A percentile compares a stretch with the other conserved stretches of the same genome.
Evolutionary conservation across 148 eudicot species (phyloP).

Genomic region (Amaranthus palmeri): DNA sequence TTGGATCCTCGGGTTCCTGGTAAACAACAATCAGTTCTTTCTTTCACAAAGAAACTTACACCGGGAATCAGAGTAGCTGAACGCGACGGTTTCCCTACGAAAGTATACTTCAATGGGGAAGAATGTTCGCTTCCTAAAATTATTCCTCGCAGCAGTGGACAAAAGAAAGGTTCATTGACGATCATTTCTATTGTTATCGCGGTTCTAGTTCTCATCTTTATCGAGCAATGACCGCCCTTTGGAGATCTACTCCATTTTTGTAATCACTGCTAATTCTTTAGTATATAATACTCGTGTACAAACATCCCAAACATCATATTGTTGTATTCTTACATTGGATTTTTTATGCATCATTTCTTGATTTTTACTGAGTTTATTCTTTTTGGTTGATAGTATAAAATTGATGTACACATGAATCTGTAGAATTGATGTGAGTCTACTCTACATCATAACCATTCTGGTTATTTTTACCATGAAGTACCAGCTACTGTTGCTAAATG

Average conservation of each 20-base stretch:
- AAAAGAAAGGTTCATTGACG: constrained; percentile 17
- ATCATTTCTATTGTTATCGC: constrained; percentile 31
- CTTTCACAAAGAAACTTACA: constrained; percentile 50
- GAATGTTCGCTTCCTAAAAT: constrained; percentile 63
- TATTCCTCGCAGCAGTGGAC: constrained; percentile 41
- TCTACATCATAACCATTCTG: too few species aligned
- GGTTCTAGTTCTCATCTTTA: constrained; percentile 30
- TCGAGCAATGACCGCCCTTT: constrained; percentile 24
- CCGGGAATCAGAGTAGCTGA: constrained; percentile 41
- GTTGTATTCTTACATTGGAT: neutral
- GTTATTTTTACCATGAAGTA: too few species aligned
- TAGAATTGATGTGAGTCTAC: too few species aligned
- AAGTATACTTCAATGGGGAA: constrained; percentile 67
- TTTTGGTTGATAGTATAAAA: neutral
- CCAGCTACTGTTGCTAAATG: too few species aligned
- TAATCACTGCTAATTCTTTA: constrained; percentile 25
- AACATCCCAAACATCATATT: constrained; percentile 12
- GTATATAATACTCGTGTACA: constrained; percentile 24
- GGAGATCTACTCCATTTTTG: constrained; percentile 13
- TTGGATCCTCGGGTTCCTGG: constrained; percentile 67
- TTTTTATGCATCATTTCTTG: neutral
- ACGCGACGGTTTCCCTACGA: constrained; percentile 64
- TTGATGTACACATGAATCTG: too few species aligned
- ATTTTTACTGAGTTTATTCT: constrained; percentile 1
- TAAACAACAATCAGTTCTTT: constrained; percentile 67